These are phyloP conservation scores for Phalaenopsis hybrid DNA, from an alignment of 116 monocot species.

Conservation along the genomic window DNA sequence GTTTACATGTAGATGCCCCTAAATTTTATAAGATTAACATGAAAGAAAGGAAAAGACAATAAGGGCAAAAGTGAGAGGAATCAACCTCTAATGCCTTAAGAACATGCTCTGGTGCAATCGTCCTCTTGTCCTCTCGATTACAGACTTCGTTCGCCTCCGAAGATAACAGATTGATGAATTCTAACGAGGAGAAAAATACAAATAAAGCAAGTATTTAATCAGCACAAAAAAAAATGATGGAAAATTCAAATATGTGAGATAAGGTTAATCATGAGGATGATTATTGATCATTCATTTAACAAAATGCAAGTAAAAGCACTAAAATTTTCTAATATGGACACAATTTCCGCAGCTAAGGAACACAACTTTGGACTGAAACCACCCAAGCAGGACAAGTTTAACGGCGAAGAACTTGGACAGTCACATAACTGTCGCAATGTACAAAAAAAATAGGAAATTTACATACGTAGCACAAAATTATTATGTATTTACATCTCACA, in stretches of 20 bases:
- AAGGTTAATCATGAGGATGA: neutral
- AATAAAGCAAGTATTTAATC: neutral
- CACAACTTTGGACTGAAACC: neutral
- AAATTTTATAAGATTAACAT: neutral
- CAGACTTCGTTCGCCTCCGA: constrained; percentile 98
- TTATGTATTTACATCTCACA: no score
- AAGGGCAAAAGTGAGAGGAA: neutral
- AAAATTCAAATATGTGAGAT: neutral
- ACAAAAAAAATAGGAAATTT: neutral
- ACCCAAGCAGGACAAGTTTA: neutral
- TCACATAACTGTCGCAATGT: neutral
- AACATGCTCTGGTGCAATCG: constrained; percentile 96
- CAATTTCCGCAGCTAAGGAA: neutral
- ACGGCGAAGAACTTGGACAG: neutral
- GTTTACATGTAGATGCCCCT: no score
- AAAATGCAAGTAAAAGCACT: neutral
- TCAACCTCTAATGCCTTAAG: constrained; percentile 90
- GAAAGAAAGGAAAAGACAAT: neutral
- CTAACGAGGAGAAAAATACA: constrained; percentile 22
- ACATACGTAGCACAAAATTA: no score
- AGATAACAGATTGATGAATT: constrained; percentile 96
- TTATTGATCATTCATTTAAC: neutral
- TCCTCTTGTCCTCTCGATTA: constrained; percentile 87
- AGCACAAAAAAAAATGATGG: neutral
- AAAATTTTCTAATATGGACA: neutral